phyloP scores from a whole-genome alignment of 2,329 filamentous ascomycete genomes.

The Ophidiomyces ophidiicola region DNA sequence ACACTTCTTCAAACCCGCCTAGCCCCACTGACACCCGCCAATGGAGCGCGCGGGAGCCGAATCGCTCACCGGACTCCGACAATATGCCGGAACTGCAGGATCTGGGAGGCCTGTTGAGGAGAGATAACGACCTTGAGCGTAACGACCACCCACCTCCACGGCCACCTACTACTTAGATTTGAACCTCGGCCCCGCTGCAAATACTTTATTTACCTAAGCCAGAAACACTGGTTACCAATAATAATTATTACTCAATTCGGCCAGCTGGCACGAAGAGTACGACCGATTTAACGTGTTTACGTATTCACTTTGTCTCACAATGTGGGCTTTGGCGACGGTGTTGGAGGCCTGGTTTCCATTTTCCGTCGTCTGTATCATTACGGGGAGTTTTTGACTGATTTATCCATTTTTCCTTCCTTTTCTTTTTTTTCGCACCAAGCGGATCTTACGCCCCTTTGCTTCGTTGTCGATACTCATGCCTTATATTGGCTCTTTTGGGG shows the following conservation, averaged over 20 bases:
- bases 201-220: too few relatives aligned
- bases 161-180: too few relatives aligned
- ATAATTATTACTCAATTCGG: too few relatives aligned
- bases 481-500: too few relatives aligned
- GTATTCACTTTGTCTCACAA: not conserved
- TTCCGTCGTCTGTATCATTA: conserved; percentile 8
- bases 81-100: conserved; percentile 28
- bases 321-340: conserved; percentile 10
- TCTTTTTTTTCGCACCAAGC: too few relatives aligned
- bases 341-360: conserved; percentile 3
- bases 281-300: conserved; percentile 4
- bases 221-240: too few relatives aligned
- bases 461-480: too few relatives aligned
- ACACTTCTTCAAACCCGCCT: not conserved
- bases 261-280: not conserved
- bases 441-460: too few relatives aligned
- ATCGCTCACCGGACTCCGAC: not conserved
- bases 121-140: conserved; percentile 11
- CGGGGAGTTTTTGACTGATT: not conserved
- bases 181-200: too few relatives aligned
- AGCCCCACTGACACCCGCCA: not conserved
- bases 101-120: conserved; percentile 31
- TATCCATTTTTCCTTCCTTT: not conserved
- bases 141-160: too few relatives aligned
- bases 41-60: not conserved